Percentiles rank a stretch among this genome's conserved stretches.
Evolutionary conservation across 192 early-diverging fungal species (phyloP).

Genomic region (Funneliformis mosseae): DNA sequence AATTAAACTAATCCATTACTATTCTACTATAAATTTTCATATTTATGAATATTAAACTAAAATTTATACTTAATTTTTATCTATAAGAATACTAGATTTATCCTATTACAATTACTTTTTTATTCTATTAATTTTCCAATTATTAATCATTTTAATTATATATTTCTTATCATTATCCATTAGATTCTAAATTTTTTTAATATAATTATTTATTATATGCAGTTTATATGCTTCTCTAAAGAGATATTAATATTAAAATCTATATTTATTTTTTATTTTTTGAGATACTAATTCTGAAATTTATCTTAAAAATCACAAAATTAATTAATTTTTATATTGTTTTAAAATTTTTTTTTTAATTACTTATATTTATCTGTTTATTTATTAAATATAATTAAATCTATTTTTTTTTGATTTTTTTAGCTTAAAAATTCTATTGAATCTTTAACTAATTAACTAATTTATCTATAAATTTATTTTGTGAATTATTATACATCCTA

Average conservation of each 20-base stretch:
- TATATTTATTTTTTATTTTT: background rate
- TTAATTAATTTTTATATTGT: no score
- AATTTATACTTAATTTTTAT: background rate
- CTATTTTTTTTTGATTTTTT: background rate
- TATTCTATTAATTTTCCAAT: background rate
- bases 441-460: background rate
- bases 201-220: background rate
- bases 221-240: background rate
- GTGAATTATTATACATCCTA: background rate
- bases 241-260: background rate
- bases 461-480: background rate
- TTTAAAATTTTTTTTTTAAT: no score
- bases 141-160: background rate
- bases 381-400: background rate
- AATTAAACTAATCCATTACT: background rate
- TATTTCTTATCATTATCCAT: background rate
- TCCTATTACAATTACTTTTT: background rate
- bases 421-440: background rate
- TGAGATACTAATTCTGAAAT: background rate
- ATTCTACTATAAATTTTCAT: background rate
- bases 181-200: background rate
- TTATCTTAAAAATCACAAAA: background rate
- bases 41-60: background rate
- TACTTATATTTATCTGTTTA: background rate
- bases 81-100: background rate